Base-by-base conservation (phyloP, 306 rosid species). In the Sindora glabra region DNA sequence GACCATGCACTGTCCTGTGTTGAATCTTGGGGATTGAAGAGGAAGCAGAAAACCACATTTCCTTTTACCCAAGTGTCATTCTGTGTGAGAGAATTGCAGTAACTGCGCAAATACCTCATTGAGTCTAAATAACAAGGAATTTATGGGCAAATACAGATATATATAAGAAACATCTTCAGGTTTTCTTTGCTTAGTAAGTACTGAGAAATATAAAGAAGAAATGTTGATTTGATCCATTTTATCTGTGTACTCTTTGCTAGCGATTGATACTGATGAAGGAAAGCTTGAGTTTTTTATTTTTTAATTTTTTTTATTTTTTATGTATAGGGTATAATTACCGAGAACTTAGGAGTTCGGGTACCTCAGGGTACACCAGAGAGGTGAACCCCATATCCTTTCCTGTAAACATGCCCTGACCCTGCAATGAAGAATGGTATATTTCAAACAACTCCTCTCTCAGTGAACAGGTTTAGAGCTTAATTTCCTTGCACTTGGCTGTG, bases 21-120 rank as follows among this genome's bases (percentile, higher is more conserved):
- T 11, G 9, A 55, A 7, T 40, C 32, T 18, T 10, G 15, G 26
- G 34, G 48, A 16, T 47, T 56, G 8, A 54, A 69, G 24, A 65
- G 45, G 52, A 79, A 79, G 80, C 83, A 79, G 17, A 74, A 62
- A 51, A 62, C 80, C 50, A 74, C 74, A 8, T 25, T 74, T 40
- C 74, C 71, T 2, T 32, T 67, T 16, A 47, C 62, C 77, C 73
- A 56, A n/a, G 59, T 65, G n/a, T 65, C 73, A 17, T 29, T 39
- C 15, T 34, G 24, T 5, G 55, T 48, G 26, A 79, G 74, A 41
- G 47, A 60, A 5, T 61, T 21, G 22, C 83, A 79, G 15, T 55
- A 42, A 25, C 83, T 79, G 55, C 18, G 26, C 23, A 21, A 10
- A 26, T 19, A 25, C n/a, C 58, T 33, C 13, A 3, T 48, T 54